phyloP scores from a whole-genome alignment of 2,329 filamentous ascomycete genomes.

The Dothideomycetes sp. region DNA sequence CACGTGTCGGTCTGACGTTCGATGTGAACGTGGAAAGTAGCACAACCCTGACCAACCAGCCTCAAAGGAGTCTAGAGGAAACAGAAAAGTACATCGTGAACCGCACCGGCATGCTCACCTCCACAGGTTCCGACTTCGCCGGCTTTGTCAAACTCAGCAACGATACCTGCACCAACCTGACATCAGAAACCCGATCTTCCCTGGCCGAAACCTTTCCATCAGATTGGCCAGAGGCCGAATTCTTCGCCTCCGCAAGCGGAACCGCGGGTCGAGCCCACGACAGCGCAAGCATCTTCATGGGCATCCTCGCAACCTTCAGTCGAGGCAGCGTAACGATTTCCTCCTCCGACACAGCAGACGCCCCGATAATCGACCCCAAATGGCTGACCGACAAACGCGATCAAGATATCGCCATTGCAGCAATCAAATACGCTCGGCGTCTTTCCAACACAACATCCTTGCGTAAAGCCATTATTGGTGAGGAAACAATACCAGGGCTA shows the following conservation, averaged over 20 bases:
- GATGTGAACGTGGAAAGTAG: slow-evolving; percentile 18
- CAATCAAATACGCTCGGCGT: slow-evolving; percentile 18
- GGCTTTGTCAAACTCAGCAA: slow-evolving; percentile 19
- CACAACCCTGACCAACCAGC: slow-evolving; percentile 14
- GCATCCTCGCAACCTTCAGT: slow-evolving; percentile 27
- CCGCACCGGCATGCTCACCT: slow-evolving; percentile 19
- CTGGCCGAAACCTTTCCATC: slow-evolving; percentile 20
- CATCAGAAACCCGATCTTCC: slow-evolving; percentile 12
- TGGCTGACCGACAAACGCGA: slow-evolving; percentile 29
- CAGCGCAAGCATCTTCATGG: slow-evolving; percentile 19
- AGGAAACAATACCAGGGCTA: slow-evolving; percentile 12
- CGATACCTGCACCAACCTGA: slow-evolving; percentile 7
- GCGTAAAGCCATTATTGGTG: neutral
- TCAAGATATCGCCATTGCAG: slow-evolving; percentile 24
- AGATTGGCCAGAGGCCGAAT: slow-evolving; percentile 30
- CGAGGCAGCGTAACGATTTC: slow-evolving; percentile 29
- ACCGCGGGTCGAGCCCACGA: neutral
- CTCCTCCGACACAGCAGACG: slow-evolving; percentile 20
- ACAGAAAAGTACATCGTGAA: slow-evolving; percentile 15
- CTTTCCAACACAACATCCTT: neutral
- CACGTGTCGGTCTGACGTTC: slow-evolving; percentile 28
- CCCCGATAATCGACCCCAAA: slow-evolving; percentile 28
- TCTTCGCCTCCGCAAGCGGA: slow-evolving; percentile 11
- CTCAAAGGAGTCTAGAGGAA: slow-evolving; percentile 14
- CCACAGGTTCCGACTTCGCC: slow-evolving; percentile 16